These are phyloP conservation scores for Basipetospora chlamydospora DNA, from an alignment of 2,329 filamentous ascomycete genomes.

Conservation along the genomic window DNA sequence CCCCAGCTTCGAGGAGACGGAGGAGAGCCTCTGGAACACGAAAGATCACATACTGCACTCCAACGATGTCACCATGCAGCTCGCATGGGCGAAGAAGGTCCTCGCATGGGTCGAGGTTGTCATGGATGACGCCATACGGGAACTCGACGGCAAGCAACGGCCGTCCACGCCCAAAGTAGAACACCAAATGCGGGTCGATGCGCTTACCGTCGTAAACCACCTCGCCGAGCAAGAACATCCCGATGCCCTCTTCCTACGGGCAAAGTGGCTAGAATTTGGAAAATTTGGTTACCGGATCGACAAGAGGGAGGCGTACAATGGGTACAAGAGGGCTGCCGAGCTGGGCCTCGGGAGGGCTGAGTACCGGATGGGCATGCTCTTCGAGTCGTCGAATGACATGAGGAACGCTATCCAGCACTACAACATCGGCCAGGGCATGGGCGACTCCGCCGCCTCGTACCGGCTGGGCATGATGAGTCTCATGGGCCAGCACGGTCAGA, in stretches of 20 bases:
- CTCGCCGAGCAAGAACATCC: conserved; percentile 84
- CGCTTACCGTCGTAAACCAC: conserved; percentile 82
- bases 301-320: conserved; percentile 84
- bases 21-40: conserved; percentile 74
- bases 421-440: conserved; percentile 59
- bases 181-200: conserved; percentile 75
- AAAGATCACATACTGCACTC: conserved; percentile 75
- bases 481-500: conserved; percentile 82
- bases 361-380: conserved; percentile 97
- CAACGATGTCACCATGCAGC: conserved; percentile 89
- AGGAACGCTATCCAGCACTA: conserved; percentile 87
- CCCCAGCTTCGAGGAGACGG: conserved; percentile 86
- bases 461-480: conserved; percentile 96
- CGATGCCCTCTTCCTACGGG: conserved; percentile 83
- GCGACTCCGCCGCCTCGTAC: conserved; percentile 76
- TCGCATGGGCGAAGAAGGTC: conserved; percentile 91
- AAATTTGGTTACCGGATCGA: conserved; percentile 84
- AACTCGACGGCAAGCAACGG: conserved; percentile 37
- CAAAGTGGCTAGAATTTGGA: conserved; percentile 97
- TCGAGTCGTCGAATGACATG: conserved; percentile 86
- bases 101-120: conserved; percentile 78
- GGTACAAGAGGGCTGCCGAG: conserved; percentile 74
- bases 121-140: conserved; percentile 58
- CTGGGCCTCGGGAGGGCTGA: conserved; percentile 79
- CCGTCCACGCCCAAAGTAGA: conserved; percentile 74